Evolutionary conservation across 2,329 filamentous ascomycete species (phyloP).

Genomic region (Calonectria leucothoes): DNA sequence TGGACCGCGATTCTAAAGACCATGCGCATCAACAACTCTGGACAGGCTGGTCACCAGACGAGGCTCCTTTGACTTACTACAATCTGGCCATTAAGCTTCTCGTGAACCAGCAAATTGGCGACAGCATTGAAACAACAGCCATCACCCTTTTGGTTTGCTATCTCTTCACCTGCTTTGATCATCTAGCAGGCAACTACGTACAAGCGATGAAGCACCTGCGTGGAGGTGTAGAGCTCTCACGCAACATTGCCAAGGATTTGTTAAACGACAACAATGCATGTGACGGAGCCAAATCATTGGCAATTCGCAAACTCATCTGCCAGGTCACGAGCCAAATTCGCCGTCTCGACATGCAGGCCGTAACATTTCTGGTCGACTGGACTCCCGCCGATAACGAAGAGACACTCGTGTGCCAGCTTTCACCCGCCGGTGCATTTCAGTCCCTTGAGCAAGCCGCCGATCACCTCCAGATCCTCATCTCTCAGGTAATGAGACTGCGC

Average conservation of each 20-base stretch:
- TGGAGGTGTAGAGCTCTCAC: slow-evolving; percentile 47
- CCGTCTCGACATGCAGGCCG: slow-evolving; percentile 51
- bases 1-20: slow-evolving; percentile 24
- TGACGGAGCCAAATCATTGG: slow-evolving; percentile 29
- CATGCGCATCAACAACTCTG: not conserved
- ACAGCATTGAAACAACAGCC: slow-evolving; percentile 40
- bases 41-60: slow-evolving; percentile 25
- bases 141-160: slow-evolving; percentile 52
- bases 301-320: slow-evolving; percentile 34
- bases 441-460: slow-evolving; percentile 49
- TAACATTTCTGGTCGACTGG: slow-evolving; percentile 48
- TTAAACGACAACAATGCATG: slow-evolving; percentile 12
- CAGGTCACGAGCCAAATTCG: slow-evolving; percentile 49
- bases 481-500: slow-evolving; percentile 44
- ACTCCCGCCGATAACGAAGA: slow-evolving; percentile 44
- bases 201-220: slow-evolving; percentile 51
- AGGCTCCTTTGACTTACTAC: slow-evolving; percentile 42
- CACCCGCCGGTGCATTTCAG: slow-evolving; percentile 32
- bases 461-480: slow-evolving; percentile 45
- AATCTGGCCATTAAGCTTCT: slow-evolving; percentile 46
- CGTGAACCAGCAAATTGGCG: slow-evolving; percentile 36
- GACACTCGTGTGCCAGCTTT: slow-evolving; percentile 25
- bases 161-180: slow-evolving; percentile 53
- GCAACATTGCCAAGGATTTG: slow-evolving; percentile 32
- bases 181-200: slow-evolving; percentile 47